These are phyloP conservation scores for Trichoderma sp. DNA, from an alignment of 2,329 filamentous ascomycete species.

Conservation along the genomic window DNA sequence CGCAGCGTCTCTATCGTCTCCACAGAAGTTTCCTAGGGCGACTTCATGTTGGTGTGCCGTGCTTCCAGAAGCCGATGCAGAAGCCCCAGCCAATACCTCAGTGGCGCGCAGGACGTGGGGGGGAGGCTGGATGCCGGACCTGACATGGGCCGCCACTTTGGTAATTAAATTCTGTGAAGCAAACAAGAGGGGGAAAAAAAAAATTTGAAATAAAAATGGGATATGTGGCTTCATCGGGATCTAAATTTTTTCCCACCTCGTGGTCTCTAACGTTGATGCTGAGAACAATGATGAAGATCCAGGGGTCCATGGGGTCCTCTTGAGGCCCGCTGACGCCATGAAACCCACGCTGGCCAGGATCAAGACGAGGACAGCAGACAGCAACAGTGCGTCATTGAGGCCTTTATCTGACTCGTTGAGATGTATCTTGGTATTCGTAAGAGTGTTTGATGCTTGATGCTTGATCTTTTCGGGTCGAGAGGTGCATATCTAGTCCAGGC, in stretches of 20 bases:
- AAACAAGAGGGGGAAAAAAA: not conserved
- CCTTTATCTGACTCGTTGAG: slow-evolving; percentile 14
- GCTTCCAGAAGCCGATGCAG: slow-evolving; percentile 27
- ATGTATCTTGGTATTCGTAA: not conserved
- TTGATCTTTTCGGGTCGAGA: not conserved
- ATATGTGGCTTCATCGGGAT: not conserved
- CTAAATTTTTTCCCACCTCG: not conserved
- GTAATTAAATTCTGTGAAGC: slow-evolving; percentile 25
- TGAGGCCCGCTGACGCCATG: slow-evolving; percentile 1
- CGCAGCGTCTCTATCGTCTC: not conserved
- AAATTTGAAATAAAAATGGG: not conserved
- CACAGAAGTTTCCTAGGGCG: slow-evolving; percentile 8
- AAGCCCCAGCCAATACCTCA: slow-evolving; percentile 11
- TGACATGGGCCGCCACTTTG: slow-evolving; percentile 19
- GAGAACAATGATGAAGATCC: not conserved
- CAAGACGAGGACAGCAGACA: not conserved
- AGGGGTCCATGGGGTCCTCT: not conserved
- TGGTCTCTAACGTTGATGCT: not conserved
- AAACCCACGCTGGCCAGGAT: not conserved
- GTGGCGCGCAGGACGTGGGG: slow-evolving; percentile 14
- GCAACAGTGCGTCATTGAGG: slow-evolving; percentile 11
- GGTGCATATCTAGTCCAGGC: not conserved
- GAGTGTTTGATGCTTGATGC: not conserved
- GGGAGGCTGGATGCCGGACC: slow-evolving; percentile 5
- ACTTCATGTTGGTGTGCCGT: slow-evolving; percentile 23